Percentiles rank a stretch among this genome's conserved stretches.
These are phyloP conservation scores for Suhomyces choctaworum DNA, from an alignment of 1,139 yeast genomes.

Conservation along the genomic window DNA sequence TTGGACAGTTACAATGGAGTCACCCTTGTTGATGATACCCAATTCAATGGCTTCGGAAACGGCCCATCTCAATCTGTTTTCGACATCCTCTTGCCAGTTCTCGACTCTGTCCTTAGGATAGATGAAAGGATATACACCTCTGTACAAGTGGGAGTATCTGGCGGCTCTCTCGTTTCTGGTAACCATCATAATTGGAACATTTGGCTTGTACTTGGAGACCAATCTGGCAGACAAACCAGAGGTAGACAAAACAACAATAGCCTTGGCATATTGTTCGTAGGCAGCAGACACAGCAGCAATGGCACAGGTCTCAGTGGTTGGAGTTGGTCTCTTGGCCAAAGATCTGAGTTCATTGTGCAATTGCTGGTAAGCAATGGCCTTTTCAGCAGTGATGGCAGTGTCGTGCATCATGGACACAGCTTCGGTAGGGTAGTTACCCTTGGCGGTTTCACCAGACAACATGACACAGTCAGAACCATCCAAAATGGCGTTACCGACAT, in stretches of 20 bases:
- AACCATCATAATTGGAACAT: constrained; percentile 96
- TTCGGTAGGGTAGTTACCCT: constrained; percentile 97
- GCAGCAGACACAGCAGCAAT: constrained; percentile 96
- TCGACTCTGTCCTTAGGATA: constrained; percentile 66
- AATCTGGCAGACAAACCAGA: constrained; percentile 95
- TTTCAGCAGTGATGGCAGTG: constrained; percentile 94
- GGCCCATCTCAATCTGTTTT: constrained; percentile 92
- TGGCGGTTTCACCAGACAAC: constrained; percentile 99
- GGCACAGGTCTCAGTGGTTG: constrained; percentile 95
- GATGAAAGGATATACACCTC: constrained; percentile 98
- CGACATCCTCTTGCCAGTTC: constrained; percentile 97
- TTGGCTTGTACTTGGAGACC: constrained; percentile 96
- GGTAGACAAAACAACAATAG: constrained; percentile 93
- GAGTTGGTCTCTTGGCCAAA: constrained; percentile 84
- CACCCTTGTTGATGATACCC: constrained; percentile 86
- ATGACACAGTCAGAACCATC: constrained; percentile 99
- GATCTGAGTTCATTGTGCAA: constrained; percentile 87
- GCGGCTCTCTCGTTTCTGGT: constrained; percentile 94
- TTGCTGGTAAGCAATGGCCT: constrained; percentile 88
- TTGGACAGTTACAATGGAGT: constrained; percentile 90
- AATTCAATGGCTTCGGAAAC: constrained; percentile 85
- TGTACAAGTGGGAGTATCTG: constrained; percentile 91
- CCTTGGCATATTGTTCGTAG: constrained; percentile 95
- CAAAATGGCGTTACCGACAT: constrained; percentile 97
- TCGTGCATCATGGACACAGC: constrained; percentile 99